Base-by-base conservation (phyloP, 2,329 filamentous ascomycete genomes). In the Thermothelomyces thermophilus region DNA sequence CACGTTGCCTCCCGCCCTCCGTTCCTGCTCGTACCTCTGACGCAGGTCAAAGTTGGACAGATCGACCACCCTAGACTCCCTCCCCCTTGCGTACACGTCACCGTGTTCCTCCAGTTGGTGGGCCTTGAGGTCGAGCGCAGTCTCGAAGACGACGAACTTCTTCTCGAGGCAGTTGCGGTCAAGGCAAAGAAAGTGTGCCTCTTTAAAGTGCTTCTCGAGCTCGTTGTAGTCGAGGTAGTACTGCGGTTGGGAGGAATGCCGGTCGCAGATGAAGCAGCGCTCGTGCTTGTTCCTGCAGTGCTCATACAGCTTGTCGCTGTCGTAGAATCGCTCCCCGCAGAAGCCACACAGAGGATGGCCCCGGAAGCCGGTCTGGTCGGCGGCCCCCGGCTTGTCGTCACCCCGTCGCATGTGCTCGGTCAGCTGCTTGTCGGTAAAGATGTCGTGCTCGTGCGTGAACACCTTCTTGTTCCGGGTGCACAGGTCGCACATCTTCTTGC, bases 71-170 rank as follows among this genome's bases (percentile, higher is more conserved):
- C 90, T 79, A 4, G 89, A 87, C 65, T 96, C 91, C 61, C 89
- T 77, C 49, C 90, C 86, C 62, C 95, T 96, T 8, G 89, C 88
- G 20, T 94, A 66, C 0, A 84, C 80, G 58, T 83, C 82, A 0
- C 84, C 88, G 64, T 98, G 93, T 47, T 84, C 80, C 59, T 86
- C 84, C 9, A 98, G 70, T 65, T 95, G 88, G 68, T 98, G 93
- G 3, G 86, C 93, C 66, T 97, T 95, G 41, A 98, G 71, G 62
- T 98, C 93, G 74, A 98, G 83, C 62, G 96, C 88, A 0, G 90
- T 90, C 48, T 89, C 88, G 60, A 98, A 98, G 0, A 97, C 93
- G 26, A 97, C 86, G 64, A 97, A 96, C 65, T 96, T 97, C 78
- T 95, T 95, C 60, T 97, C 93, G 63, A 93, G 66, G 62, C 93